Base-by-base conservation (phyloP, 2,329 filamentous ascomycete species). In the Alternaria alternata region DNA sequence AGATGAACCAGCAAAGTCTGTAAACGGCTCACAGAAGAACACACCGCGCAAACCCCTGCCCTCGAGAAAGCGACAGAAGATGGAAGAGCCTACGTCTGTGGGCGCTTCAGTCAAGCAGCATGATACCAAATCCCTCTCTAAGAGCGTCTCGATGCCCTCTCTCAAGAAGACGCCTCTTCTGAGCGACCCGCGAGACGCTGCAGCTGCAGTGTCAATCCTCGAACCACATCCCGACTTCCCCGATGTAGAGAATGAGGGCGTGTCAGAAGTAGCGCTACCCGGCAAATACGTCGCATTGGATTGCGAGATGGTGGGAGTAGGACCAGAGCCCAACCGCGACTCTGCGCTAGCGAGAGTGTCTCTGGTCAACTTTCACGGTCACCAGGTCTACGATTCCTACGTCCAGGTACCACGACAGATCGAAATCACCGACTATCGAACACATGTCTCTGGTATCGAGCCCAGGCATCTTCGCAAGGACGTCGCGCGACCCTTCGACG, bases 301-400 rank as follows among this genome's bases (percentile, higher is more conserved):
- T 81, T 99, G 95, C 79, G 95, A 99, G 81, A 99, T 99, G 95
- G 95, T 99, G 26, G 95, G 94, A 48, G 88, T 96, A 12, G 91
- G 91, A 0, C 79, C 87, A 6, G 77, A 80, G 39, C 82, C 87
- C 3, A 88, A 88, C 51, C 84, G 89, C 65, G 86, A 89, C 73
- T 93, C 92, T 36, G 89, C 88, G 0, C 86, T 99, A 44, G 95
- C 95, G 1, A 88, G 95, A 47, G 92, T 94, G 56, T 96, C 92
- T 74, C 82, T 96, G 16, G 94, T 97, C 68, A 96, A 98, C 78
- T 99, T 94, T 78, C 93, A 97, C 75, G 94, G 94, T 18, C 87
- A 91, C 28, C 93, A 97, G 78, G 82, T 99, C 46, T 97, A 98
- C 84, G 95, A 99, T 81, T 94, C 92, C 12, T 98, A 91, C 74